Evolutionary conservation across 2,329 filamentous ascomycete species (phyloP).

Genomic region (Lachnellula cervina): DNA sequence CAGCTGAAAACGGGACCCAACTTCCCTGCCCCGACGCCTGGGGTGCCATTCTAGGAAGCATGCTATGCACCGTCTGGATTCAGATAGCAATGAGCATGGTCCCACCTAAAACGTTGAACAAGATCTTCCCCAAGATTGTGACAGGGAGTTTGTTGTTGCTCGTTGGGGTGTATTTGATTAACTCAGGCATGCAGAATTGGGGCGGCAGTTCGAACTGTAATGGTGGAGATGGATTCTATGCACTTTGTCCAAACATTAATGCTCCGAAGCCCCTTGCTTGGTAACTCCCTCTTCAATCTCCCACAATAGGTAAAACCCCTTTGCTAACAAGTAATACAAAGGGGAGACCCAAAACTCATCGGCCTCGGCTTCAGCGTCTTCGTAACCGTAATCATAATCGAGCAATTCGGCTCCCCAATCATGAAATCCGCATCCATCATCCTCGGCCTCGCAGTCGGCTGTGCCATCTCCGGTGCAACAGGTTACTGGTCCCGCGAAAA

Average conservation of each 20-base stretch:
- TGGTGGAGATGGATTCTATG: constrained; percentile 43
- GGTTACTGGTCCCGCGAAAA: constrained; percentile 58
- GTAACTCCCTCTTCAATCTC: constrained; percentile 16
- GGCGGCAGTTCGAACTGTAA: constrained; percentile 57
- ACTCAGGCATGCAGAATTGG: constrained; percentile 62
- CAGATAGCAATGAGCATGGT: constrained; percentile 63
- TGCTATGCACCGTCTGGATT: constrained; percentile 45
- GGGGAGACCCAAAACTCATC: constrained; percentile 60
- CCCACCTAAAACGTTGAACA: constrained; percentile 53
- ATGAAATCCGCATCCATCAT: constrained; percentile 66
- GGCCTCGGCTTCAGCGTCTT: constrained; percentile 65
- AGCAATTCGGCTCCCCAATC: constrained; percentile 64
- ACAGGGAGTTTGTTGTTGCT: constrained; percentile 64
- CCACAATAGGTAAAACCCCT: neutral
- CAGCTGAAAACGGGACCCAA: constrained; percentile 48
- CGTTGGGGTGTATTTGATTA: constrained; percentile 60
- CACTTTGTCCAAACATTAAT: constrained; percentile 51
- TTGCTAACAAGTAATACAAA: neutral
- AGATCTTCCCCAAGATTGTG: constrained; percentile 63
- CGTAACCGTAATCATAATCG: constrained; percentile 61
- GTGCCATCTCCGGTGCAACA: constrained; percentile 60
- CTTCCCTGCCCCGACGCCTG: constrained; percentile 63
- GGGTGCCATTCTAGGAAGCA: constrained; percentile 57
- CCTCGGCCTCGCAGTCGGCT: constrained; percentile 59
- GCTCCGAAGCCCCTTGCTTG: constrained; percentile 58